phyloP scores from a whole-genome alignment of 2,329 filamentous ascomycete genomes.

The Talaromyces sp. region DNA sequence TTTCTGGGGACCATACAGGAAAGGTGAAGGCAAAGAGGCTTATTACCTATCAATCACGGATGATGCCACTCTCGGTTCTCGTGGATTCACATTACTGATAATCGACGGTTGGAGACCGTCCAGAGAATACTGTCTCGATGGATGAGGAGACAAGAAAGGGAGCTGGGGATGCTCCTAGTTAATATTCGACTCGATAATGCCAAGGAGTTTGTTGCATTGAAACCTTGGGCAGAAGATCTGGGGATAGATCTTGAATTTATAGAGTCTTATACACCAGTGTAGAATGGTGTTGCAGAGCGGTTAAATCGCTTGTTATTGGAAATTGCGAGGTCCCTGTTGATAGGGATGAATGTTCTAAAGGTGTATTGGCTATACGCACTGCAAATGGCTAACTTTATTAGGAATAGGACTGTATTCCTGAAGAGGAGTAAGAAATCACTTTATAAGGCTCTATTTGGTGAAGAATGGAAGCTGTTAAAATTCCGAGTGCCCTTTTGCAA shows the following conservation, averaged over 20 bases:
- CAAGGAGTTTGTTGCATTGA: not conserved
- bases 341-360: not conserved
- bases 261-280: not conserved
- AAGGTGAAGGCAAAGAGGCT: not conserved
- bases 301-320: not conserved
- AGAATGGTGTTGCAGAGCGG: slow-evolving; percentile 1
- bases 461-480: not conserved
- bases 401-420: slow-evolving; percentile 1
- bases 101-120: not conserved
- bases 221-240: not conserved
- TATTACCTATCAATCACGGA: not conserved
- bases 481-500: not conserved
- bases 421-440: not conserved
- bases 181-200: slow-evolving; percentile 4
- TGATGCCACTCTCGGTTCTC: not conserved
- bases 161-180: not conserved
- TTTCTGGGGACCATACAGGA: not conserved
- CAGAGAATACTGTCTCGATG: not conserved
- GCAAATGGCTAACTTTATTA: not conserved
- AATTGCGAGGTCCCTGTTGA: not conserved
- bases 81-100: not conserved
- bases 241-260: slow-evolving; percentile 7
- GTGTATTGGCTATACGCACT: slow-evolving; percentile 1
- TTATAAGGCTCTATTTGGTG: not conserved
- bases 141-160: not conserved